These are phyloP conservation scores for Aschersonia sp. DNA, from an alignment of 2,329 filamentous ascomycete species.

Conservation along the genomic window DNA sequence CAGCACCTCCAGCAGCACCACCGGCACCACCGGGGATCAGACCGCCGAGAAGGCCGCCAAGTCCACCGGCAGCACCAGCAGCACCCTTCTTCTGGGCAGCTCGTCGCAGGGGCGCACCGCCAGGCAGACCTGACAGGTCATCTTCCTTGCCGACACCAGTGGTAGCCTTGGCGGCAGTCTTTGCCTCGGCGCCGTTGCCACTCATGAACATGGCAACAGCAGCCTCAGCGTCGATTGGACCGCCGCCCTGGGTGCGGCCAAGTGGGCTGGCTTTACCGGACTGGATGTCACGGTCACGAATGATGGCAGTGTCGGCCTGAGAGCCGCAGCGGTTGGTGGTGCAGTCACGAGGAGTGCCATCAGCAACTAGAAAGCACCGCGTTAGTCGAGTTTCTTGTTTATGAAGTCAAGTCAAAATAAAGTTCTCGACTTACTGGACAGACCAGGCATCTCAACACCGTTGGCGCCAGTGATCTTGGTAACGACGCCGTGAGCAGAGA, in stretches of 20 bases:
- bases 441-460: conserved; percentile 46
- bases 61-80: neutral
- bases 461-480: conserved; percentile 43
- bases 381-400: neutral
- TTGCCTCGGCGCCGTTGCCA: conserved; percentile 8
- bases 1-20: no score
- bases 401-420: no score
- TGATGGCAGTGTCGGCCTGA: conserved; percentile 58
- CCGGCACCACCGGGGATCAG: conserved; percentile 3
- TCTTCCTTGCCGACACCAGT: conserved; percentile 28
- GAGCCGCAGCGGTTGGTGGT: conserved; percentile 44
- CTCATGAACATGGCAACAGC: conserved; percentile 49
- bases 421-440: conserved; percentile 16
- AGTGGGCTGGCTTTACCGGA: conserved; percentile 38
- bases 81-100: neutral
- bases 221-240: conserved; percentile 39
- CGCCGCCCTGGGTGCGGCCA: conserved; percentile 47
- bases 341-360: conserved; percentile 56
- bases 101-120: neutral
- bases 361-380: conserved; percentile 28
- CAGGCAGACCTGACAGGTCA: conserved; percentile 17
- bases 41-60: conserved; percentile 2
- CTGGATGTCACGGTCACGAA: conserved; percentile 43
- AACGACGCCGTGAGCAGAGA: conserved; percentile 44
- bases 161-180: conserved; percentile 9